A percentile compares a stretch with the other conserved stretches of the same genome.
These are phyloP conservation scores for Punica granatum DNA, from an alignment of 345 rosid genomes.

Conservation along the genomic window DNA sequence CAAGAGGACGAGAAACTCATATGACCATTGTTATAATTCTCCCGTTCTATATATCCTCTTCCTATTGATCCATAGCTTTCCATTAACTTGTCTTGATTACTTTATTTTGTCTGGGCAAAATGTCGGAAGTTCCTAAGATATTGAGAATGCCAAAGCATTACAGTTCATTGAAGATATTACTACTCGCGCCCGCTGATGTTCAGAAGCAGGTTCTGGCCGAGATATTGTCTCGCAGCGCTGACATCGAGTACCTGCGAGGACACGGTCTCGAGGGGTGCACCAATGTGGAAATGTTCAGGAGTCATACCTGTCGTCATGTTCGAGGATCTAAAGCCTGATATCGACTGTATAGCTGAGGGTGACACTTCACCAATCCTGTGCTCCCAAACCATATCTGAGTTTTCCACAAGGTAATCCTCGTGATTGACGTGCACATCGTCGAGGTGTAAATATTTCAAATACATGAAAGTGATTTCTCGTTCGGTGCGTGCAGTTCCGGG, in stretches of 20 bases:
- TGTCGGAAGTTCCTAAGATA: too few species aligned
- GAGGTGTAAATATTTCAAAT: too few species aligned
- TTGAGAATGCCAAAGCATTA: slow-evolving; percentile 61
- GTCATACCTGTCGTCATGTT: slow-evolving; percentile 56
- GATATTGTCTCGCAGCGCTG: slow-evolving; percentile 46
- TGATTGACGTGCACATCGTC: too few species aligned
- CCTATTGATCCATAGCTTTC: too few species aligned
- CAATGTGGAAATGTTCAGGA: slow-evolving; percentile 51
- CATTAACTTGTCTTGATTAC: too few species aligned
- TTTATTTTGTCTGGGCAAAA: too few species aligned
- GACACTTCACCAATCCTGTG: slow-evolving; percentile 70
- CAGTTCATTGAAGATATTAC: slow-evolving; percentile 72
- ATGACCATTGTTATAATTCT: too few species aligned
- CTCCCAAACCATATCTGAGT: slow-evolving; percentile 74
- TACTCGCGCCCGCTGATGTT: slow-evolving; percentile 40
- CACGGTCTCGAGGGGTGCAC: slow-evolving; percentile 45
- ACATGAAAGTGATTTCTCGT: background rate
- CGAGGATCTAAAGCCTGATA: slow-evolving; percentile 73
- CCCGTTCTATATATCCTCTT: too few species aligned
- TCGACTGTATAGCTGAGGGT: slow-evolving; percentile 81
- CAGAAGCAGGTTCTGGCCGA: slow-evolving; percentile 49
- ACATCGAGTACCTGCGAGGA: slow-evolving; percentile 59
- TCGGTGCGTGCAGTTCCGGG: slow-evolving; percentile 58
- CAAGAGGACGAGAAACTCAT: too few species aligned
- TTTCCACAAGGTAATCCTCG: slow-evolving; percentile 82